A percentile compares a stretch with the other conserved stretches of the same genome.
Evolutionary conservation across 1,284 basidiomycete species (phyloP).

Genomic region (Caloboletus inedulis): DNA sequence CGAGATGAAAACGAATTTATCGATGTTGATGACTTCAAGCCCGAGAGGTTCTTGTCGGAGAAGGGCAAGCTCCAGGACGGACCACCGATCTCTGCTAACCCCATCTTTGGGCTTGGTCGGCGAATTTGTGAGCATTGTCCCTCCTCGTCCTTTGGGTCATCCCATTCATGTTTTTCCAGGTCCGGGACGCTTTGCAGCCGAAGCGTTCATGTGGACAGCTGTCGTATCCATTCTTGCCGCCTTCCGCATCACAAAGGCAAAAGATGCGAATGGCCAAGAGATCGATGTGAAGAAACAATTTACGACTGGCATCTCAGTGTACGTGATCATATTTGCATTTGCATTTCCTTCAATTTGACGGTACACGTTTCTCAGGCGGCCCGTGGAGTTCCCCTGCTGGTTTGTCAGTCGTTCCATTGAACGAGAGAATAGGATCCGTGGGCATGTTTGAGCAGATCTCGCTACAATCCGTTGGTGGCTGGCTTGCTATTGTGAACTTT

Average conservation of each 20-base stretch:
- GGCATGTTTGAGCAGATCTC: neutral
- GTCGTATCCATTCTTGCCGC: constrained; percentile 36
- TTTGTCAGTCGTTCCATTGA: constrained; percentile 22
- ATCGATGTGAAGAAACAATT: constrained; percentile 34
- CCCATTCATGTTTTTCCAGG: constrained; percentile 19
- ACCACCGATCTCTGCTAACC: constrained; percentile 34
- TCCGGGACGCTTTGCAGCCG: constrained; percentile 26
- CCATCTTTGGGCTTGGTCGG: constrained; percentile 42
- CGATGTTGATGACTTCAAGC: constrained; percentile 23
- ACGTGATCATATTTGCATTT: constrained; percentile 13
- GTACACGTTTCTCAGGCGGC: constrained; percentile 12
- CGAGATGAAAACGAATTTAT: constrained; percentile 17
- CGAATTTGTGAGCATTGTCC: constrained; percentile 30
- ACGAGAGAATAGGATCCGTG: constrained; percentile 12
- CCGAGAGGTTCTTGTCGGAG: constrained; percentile 22
- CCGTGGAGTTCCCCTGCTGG: constrained; percentile 23
- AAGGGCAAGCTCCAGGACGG: constrained; percentile 20
- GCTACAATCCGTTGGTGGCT: too few relatives aligned
- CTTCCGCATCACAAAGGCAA: constrained; percentile 38
- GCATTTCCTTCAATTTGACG: neutral
- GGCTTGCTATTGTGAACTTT: neutral
- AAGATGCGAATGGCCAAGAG: constrained; percentile 34
- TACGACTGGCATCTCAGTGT: constrained; percentile 34
- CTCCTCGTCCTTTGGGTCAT: neutral
- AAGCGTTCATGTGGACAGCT: constrained; percentile 24